Base-by-base conservation (phyloP, 345 rosid species). In the Heritiera littoralis region DNA sequence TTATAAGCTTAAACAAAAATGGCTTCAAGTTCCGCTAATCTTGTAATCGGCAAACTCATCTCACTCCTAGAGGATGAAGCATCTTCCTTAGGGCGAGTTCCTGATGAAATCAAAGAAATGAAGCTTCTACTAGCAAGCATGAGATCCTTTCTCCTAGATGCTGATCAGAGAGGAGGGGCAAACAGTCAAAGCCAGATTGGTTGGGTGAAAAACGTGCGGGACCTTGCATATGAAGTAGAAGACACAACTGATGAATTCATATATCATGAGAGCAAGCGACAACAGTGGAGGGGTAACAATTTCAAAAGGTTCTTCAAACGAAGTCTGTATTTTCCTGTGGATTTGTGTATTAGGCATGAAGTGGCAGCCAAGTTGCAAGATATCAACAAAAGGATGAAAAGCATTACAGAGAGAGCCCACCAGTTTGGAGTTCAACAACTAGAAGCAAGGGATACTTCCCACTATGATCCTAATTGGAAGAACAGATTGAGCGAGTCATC, bases 221-320 rank as follows among this genome's bases (percentile, higher is more conserved):
- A 84, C 35, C 7, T 86, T 38, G 83, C 87, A 11, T 84, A 79
- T 54, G 81, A 82, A 66, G 77, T 81, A 7, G 85, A 86, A 82
- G 84, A 88, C 80, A 81, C 81, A 60, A 75, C 84, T 0, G 90
- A 86, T 23, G 86, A 84, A 72, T 84, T 79, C 79, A 68, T 59
- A 3, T 86, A 72, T 65, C 83, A 79, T 66, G 56, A 74, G 67
- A 78, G 79, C 69, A 64, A 58, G 72, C 83, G 61, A 17, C 78
- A n/a, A 3, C 38, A 35, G 38, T 35, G 38, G 38, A 40, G 3
- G 28, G 43, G 5, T 43, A 45, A 18, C 46, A 2, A 64, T 18
- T 67, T 38, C 38, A 38, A 49, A 52, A 54, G 48, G 32, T 71
- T 80, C 48, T 3, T 80, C 6, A 46, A 54, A 11, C 78, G 80